Evolutionary conservation across 345 rosid genomes (phyloP).

Genomic region (Citropsis articulata): DNA sequence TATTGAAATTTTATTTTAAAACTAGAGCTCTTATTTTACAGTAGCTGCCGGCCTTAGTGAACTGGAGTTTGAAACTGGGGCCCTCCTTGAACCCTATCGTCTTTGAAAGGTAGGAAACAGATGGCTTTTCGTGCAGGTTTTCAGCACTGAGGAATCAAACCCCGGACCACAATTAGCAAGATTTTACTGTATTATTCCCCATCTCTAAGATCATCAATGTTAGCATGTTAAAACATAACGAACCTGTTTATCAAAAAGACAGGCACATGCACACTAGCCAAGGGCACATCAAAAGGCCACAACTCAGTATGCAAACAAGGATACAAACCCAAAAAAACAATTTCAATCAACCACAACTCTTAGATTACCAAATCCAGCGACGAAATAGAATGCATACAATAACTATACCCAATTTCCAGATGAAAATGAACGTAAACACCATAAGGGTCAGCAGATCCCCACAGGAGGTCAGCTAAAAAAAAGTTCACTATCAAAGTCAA

Average conservation of each 20-base stretch:
- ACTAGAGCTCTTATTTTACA: too few species aligned
- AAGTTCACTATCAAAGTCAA: slow-evolving; percentile 12
- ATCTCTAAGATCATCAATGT: neutral
- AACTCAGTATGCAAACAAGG: neutral
- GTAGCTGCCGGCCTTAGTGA: neutral
- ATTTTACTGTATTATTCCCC: neutral
- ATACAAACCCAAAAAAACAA: neutral
- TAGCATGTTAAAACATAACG: neutral
- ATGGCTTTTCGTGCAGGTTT: neutral
- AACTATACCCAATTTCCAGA: neutral
- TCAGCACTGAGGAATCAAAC: neutral
- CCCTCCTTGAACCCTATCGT: neutral
- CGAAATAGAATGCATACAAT: neutral
- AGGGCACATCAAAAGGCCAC: neutral
- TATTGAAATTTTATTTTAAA: too few species aligned
- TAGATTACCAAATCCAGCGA: neutral
- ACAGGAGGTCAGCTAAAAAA: neutral
- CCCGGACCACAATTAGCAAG: neutral
- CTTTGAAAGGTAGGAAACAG: neutral
- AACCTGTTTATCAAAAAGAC: neutral
- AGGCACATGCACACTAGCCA: neutral
- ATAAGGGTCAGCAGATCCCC: neutral
- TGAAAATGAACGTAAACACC: neutral
- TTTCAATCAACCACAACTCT: neutral
- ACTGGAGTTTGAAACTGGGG: neutral